Conservation (phyloP, 2,329 filamentous ascomycete genomes). For the Monosporascus sp. region DNA sequence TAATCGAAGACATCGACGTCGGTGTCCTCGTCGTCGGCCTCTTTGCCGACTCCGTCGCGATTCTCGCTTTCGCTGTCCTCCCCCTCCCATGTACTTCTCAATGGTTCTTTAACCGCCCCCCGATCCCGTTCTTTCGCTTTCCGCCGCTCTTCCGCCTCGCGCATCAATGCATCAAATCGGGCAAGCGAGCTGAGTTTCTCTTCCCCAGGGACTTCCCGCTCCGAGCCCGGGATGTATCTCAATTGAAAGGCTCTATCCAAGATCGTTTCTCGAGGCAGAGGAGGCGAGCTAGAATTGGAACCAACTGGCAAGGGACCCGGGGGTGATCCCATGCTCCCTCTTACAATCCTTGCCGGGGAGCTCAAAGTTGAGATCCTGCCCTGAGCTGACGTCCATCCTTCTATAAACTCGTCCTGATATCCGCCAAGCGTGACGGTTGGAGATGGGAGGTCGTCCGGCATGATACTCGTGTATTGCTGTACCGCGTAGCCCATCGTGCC, state of each 20-base stretch:
- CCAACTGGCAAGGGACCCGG: slow-evolving; percentile 32
- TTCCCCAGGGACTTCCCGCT: slow-evolving; percentile 47
- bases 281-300: slow-evolving; percentile 43
- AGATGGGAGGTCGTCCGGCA: slow-evolving; percentile 52
- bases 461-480: slow-evolving; percentile 45
- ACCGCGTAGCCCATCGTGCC: slow-evolving; percentile 33
- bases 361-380: slow-evolving; percentile 53
- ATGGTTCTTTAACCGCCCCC: slow-evolving; percentile 27
- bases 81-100: slow-evolving; percentile 46
- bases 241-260: slow-evolving; percentile 62
- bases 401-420: slow-evolving; percentile 50
- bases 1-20: slow-evolving; percentile 33
- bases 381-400: slow-evolving; percentile 56
- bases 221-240: slow-evolving; percentile 56
- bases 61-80: slow-evolving; percentile 40
- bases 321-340: slow-evolving; percentile 48
- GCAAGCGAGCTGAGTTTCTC: slow-evolving; percentile 61
- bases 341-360: slow-evolving; percentile 46
- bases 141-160: slow-evolving; percentile 49
- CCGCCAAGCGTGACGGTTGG: slow-evolving; percentile 48
- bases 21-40: slow-evolving; percentile 33
- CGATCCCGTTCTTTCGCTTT: slow-evolving; percentile 33
- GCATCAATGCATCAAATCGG: slow-evolving; percentile 61
- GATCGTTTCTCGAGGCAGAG: slow-evolving; percentile 56
- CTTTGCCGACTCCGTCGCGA: slow-evolving; percentile 33